Base-by-base conservation (phyloP, 176 grass and related monocot species). In the Aegilops sharonensis region DNA sequence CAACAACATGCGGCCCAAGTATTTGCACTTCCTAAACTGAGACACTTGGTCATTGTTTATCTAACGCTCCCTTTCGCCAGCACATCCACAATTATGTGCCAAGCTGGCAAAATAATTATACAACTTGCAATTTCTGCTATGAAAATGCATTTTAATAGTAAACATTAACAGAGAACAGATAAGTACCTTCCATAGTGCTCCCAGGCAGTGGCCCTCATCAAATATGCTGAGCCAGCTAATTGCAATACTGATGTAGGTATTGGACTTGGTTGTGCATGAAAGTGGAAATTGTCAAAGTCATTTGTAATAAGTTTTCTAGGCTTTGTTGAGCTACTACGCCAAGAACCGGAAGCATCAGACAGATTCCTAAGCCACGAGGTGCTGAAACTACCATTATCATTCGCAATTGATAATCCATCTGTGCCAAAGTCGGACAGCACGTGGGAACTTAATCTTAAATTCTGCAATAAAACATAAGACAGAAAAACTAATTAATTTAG, bases 141-240 rank as follows among this genome's bases (percentile, higher is more conserved):
- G 25, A 68, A 80, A 85, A 77, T 42, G 45, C 35, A 85, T 39
- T n/a, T 78, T 35, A n/a, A 37, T 37, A 21, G 21, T 52, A 70
- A 81, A 8, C 64, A 83, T 67, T 76, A 68, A 89, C 54, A 72
- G 27, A 78, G 82, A 81, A 81, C 34, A 87, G 85, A 56, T 50
- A 82, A 63, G 31, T 91, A 98, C 97, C 97, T 98, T 72, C 93
- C 97, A 80, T 95, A 98, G 70, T 95, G 90, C 79, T 98, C 97
- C 93, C 97, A 95, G 60, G 97, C 87, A 72, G 97, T 95, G 67
- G 97, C 92, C 72, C 93, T 94, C 76, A 95, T 85, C 76, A 98
- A 89, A 84, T 90, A 92, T 43, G 92, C 81, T 61, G 94, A 91
- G 14, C 94, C 97, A 77, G 90, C 92, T 88, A 99, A 89, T 88